Percentiles rank a stretch among this genome's conserved stretches.
phyloP scores from a whole-genome alignment of 2,329 filamentous ascomycete species.

The Cryphonectria carpinicola region DNA sequence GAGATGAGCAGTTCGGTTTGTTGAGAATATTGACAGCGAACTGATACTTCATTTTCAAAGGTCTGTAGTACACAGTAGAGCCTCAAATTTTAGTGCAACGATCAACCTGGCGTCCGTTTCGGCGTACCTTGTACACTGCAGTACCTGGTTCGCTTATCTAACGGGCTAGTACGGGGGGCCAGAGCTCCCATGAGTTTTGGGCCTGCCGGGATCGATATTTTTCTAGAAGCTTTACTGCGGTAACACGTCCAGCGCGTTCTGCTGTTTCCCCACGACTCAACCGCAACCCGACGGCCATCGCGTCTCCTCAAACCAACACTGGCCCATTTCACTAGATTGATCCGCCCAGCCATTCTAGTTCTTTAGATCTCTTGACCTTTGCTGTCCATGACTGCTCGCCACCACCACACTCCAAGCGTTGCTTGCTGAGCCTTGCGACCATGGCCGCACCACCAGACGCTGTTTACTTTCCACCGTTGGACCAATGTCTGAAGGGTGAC shows the following conservation, averaged over 20 bases:
- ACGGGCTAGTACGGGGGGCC: background rate
- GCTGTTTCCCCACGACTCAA: conserved; percentile 6
- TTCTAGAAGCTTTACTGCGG: conserved; percentile 6
- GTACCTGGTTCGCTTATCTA: conserved; percentile 11
- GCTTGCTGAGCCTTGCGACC: conserved; percentile 56
- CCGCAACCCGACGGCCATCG: conserved; percentile 14
- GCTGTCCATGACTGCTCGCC: conserved; percentile 28
- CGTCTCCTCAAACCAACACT: background rate
- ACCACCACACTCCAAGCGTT: conserved; percentile 22
- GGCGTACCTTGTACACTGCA: background rate
- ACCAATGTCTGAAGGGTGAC: conserved; percentile 82
- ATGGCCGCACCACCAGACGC: conserved; percentile 74
- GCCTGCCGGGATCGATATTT: conserved; percentile 9
- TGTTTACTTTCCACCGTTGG: conserved; percentile 81
- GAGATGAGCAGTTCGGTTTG: background rate
- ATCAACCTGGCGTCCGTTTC: background rate
- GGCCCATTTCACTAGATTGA: background rate
- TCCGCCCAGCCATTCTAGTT: conserved; percentile 4
- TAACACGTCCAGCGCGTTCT: conserved; percentile 11
- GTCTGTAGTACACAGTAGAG: background rate
- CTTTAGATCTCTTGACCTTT: conserved; percentile 20
- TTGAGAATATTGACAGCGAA: background rate
- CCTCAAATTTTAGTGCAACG: conserved; percentile 2
- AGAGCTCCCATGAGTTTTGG: conserved; percentile 6
- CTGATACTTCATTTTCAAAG: conserved; percentile 1